phyloP scores from a whole-genome alignment of 2,329 filamentous ascomycete genomes.

The Colletotrichum lupini region DNA sequence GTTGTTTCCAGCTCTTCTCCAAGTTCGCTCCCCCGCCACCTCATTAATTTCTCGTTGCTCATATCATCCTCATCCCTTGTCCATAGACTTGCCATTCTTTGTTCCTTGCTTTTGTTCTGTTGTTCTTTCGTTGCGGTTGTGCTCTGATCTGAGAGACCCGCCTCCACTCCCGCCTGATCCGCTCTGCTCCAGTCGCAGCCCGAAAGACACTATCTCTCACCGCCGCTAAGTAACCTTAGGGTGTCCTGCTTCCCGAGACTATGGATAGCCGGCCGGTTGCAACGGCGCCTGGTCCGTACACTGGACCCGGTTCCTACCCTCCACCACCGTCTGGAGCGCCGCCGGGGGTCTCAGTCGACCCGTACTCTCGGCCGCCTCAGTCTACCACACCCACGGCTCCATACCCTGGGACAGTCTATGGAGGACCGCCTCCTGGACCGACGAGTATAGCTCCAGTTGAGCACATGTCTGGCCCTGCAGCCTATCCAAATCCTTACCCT shows the following conservation, averaged over 20 bases:
- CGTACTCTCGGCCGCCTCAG: conserved; percentile 8
- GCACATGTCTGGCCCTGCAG: conserved; percentile 25
- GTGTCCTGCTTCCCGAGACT: not conserved
- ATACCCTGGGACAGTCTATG: conserved; percentile 9
- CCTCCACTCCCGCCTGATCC: not conserved
- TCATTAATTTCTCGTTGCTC: not conserved
- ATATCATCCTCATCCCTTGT: not conserved
- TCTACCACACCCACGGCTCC: not conserved
- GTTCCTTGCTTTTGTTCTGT: not conserved
- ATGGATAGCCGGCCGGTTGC: conserved; percentile 22
- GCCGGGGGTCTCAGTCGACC: not conserved
- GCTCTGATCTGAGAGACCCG: not conserved
- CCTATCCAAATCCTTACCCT: conserved; percentile 17
- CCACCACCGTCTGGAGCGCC: conserved; percentile 9
- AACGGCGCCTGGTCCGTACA: conserved; percentile 12
- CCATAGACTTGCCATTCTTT: not conserved
- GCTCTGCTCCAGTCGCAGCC: not conserved
- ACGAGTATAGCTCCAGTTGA: conserved; percentile 13
- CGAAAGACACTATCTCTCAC: not conserved
- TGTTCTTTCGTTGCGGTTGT: not conserved
- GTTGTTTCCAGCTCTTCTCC: conserved; percentile 11
- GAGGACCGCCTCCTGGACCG: conserved; percentile 10
- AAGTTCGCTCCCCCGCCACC: conserved; percentile 26
- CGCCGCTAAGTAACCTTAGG: not conserved
- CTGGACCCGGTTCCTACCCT: conserved; percentile 19